A percentile compares a stretch with the other conserved stretches of the same genome.
phyloP scores from a whole-genome alignment of 305 asterid species.

The Fraxinus greggii region DNA sequence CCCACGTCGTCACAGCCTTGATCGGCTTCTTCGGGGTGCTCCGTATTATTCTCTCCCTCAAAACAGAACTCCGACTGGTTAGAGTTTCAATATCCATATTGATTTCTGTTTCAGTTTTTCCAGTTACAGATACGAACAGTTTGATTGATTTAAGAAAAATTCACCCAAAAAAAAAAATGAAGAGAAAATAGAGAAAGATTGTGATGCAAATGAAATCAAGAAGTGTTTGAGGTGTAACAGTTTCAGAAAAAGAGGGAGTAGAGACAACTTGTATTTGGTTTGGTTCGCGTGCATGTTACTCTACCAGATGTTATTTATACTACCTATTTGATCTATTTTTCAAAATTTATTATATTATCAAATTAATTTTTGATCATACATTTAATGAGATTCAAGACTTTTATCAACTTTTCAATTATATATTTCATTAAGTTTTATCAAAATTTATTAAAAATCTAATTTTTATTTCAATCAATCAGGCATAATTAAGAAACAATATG shows the following conservation, averaged over 20 bases:
- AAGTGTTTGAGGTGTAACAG: background rate
- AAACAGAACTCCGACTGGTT: background rate
- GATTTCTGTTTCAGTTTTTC: background rate
- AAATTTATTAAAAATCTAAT: too few species aligned
- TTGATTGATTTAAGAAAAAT: background rate
- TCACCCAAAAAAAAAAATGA: background rate
- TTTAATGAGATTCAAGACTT: too few species aligned
- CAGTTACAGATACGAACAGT: background rate
- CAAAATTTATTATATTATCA: too few species aligned
- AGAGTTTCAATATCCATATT: slow-evolving; percentile 2
- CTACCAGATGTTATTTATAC: background rate
- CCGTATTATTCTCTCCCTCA: slow-evolving; percentile 6
- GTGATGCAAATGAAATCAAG: background rate
- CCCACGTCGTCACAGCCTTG: slow-evolving; percentile 16
- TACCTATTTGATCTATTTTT: background rate
- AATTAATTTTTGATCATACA: too few species aligned
- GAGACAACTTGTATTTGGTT: background rate
- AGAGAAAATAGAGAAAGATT: background rate
- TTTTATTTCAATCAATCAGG: background rate
- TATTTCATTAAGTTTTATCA: background rate
- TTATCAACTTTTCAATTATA: background rate
- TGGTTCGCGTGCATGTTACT: background rate
- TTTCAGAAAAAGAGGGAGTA: slow-evolving; percentile 5
- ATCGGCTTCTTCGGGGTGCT: slow-evolving; percentile 18
- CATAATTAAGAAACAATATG: background rate